phyloP scores from a whole-genome alignment of 371 early-diverging fungal species.

The Rhizopus sp. region DNA sequence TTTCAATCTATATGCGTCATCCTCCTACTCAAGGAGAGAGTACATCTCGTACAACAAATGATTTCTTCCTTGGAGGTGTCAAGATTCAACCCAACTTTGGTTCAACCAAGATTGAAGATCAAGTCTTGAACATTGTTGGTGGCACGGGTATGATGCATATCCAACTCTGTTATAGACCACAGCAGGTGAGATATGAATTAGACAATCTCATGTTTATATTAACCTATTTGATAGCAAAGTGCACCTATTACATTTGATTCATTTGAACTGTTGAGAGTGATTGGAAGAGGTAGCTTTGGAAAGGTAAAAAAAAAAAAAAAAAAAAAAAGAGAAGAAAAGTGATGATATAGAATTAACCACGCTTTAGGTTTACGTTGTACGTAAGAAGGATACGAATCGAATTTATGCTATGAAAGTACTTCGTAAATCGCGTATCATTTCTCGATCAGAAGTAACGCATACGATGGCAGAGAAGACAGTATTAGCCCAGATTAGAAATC shows the following conservation, averaged over 20 bases:
- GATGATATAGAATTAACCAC: not conserved
- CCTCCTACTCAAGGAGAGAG: slow-evolving; percentile 48
- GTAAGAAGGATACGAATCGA: slow-evolving; percentile 90
- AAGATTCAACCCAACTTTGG: slow-evolving; percentile 69
- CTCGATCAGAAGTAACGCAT: slow-evolving; percentile 85
- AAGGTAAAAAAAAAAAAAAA: slow-evolving; percentile 59
- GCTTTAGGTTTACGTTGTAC: slow-evolving; percentile 86
- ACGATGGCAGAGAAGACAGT: slow-evolving; percentile 92
- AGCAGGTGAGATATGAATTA: slow-evolving; percentile 43
- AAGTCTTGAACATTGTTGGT: slow-evolving; percentile 33
- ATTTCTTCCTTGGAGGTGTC: slow-evolving; percentile 71
- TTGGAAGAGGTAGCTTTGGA: slow-evolving; percentile 97
- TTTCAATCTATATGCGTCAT: slow-evolving; percentile 83
- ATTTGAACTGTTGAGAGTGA: slow-evolving; percentile 92
- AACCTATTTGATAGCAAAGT: not conserved
- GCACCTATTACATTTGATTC: slow-evolving; percentile 66
- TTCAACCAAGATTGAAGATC: slow-evolving; percentile 45
- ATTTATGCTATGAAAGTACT: slow-evolving; percentile 98
- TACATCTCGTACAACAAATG: slow-evolving; percentile 49
- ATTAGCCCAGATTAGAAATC: slow-evolving; percentile 80
- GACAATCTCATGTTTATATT: too few species aligned
- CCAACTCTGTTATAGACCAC: slow-evolving; percentile 71
- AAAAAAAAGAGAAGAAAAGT: too few species aligned
- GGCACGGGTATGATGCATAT: slow-evolving; percentile 68
- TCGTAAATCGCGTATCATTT: slow-evolving; percentile 92